Percentiles rank a stretch among this genome's conserved stretches.
Conservation (phyloP, 148 eudicot species). For the Rhododendron kiyosumense region DNA sequence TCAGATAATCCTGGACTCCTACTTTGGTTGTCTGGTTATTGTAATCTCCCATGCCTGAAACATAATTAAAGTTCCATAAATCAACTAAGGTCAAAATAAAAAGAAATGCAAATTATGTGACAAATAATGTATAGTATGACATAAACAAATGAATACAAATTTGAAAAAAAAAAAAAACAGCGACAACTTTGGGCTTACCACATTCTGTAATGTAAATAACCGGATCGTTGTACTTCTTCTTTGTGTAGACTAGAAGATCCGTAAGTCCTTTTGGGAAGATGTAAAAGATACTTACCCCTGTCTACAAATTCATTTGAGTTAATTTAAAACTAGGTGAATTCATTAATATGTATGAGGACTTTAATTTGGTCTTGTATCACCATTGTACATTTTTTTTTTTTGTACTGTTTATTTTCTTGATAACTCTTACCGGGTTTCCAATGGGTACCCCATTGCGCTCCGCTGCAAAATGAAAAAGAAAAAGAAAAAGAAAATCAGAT, state of each 20-base stretch:
- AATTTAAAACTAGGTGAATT: neutral
- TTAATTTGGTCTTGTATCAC: neutral
- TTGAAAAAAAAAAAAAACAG: neutral
- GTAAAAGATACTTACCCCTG: neutral
- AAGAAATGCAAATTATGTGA: neutral
- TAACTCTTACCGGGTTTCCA: neutral
- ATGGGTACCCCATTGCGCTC: neutral
- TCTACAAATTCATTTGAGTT: neutral
- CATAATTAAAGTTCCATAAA: neutral
- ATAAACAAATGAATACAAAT: neutral
- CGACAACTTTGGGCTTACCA: neutral
- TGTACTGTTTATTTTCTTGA: neutral
- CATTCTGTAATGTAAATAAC: slow-evolving; percentile 18
- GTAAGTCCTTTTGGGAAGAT: slow-evolving; percentile 12
- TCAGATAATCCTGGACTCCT: neutral
- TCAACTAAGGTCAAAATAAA: neutral
- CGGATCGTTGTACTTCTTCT: slow-evolving; percentile 22
- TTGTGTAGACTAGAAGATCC: slow-evolving; percentile 17
- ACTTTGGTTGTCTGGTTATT: neutral
- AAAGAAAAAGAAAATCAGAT: neutral
- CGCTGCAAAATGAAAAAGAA: neutral
- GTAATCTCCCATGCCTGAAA: neutral
- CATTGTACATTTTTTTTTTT: neutral
- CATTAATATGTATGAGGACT: neutral
- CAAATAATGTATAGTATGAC: neutral